Conservation (phyloP, 2,329 filamentous ascomycete genomes). For the Acephala macrosclerotiorum region DNA sequence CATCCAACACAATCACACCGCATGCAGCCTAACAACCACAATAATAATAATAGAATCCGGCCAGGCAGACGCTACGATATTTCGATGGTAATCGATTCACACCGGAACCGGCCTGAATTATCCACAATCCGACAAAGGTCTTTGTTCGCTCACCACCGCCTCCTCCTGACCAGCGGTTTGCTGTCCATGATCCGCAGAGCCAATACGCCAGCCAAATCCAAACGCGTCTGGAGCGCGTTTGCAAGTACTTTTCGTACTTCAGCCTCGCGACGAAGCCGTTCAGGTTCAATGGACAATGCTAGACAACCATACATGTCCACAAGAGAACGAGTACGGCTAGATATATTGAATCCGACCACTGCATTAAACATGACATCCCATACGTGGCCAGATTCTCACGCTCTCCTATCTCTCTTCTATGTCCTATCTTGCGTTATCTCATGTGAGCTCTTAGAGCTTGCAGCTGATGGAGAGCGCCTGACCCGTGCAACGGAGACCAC, state of each 20-base stretch:
- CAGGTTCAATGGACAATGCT: not conserved
- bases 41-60: constrained; percentile 1
- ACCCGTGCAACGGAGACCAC: not conserved
- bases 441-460: constrained; percentile 18
- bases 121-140: not conserved
- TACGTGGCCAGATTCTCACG: constrained; percentile 1
- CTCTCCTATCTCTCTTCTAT: not conserved
- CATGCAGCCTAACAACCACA: not conserved
- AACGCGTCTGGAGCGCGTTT: constrained; percentile 8
- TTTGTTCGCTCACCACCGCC: not conserved
- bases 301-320: not conserved
- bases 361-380: not conserved
- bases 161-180: not conserved
- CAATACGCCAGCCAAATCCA: too few relatives aligned
- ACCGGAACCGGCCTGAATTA: not conserved
- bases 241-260: not conserved
- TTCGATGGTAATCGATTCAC: not conserved
- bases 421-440: constrained; percentile 14
- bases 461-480: constrained; percentile 2
- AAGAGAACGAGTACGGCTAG: not conserved
- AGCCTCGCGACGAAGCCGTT: not conserved
- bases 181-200: not conserved
- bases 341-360: not conserved
- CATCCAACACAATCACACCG: not conserved
- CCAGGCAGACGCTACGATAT: not conserved